Evolutionary conservation across 306 rosid species (phyloP).

Genomic region (Malus asiatica): DNA sequence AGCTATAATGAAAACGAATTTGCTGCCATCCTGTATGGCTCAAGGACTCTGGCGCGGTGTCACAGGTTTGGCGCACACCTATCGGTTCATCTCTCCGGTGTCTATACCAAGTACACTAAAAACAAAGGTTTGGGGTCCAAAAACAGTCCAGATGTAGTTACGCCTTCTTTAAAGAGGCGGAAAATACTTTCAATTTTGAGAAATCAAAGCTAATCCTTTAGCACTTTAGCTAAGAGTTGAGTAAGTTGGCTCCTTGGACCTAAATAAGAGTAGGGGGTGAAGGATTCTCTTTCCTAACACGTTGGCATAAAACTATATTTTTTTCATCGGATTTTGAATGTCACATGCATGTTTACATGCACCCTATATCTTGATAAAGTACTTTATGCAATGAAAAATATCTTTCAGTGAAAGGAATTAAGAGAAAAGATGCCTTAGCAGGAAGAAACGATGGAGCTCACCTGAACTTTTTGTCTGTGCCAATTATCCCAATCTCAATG

Average conservation of each 20-base stretch:
- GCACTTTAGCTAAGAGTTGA: not conserved
- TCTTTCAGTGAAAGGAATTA: not conserved
- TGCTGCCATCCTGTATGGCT: no score
- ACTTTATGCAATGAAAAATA: not conserved
- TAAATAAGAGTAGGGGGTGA: not conserved
- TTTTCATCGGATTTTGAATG: no score
- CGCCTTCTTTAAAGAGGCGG: not conserved
- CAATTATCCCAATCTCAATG: constrained; percentile 92
- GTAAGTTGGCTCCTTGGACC: not conserved
- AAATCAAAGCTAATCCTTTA: not conserved
- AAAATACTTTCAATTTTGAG: not conserved
- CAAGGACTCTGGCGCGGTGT: no score
- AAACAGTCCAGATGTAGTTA: not conserved
- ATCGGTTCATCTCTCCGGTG: not conserved
- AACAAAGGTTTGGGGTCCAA: not conserved
- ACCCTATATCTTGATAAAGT: not conserved
- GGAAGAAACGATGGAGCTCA: constrained; percentile 3
- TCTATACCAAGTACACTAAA: not conserved
- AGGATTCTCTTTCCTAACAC: not conserved
- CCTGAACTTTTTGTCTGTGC: constrained; percentile 85
- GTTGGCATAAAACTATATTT: not conserved
- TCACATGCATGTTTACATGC: not conserved
- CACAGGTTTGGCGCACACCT: no score
- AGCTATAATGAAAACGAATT: no score
- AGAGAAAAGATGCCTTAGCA: not conserved